Evolutionary conservation across 1,284 basidiomycete species (phyloP), one percentile per base, ranked within the genome.

Genomic region (Tilletia indica): DNA sequence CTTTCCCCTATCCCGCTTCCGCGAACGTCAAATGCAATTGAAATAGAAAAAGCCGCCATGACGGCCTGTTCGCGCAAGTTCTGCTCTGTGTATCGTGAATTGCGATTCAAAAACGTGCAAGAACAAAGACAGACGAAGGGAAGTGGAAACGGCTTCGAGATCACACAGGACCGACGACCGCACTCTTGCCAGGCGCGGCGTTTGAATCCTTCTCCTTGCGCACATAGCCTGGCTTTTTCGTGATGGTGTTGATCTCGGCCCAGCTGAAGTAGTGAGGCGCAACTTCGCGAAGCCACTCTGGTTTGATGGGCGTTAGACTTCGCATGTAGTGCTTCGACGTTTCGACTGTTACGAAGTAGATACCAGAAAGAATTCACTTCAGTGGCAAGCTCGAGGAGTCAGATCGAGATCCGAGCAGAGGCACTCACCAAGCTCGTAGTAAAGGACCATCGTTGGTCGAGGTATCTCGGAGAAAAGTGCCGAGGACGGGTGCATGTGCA

Each of bases 251-350:
- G 61, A 64, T 64, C 61, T 64, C 61, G 36, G 61, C 61, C 61
- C 61, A 64, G 36, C 61, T 64, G 49, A 69, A 69, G 68, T 69
- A 69, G 56, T 69, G 68, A 16, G 58, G 42, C 42, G 69, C 61
- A 11, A 83, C 92, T 88, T 98, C 94, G 68, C 97, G 85, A 64
- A 99, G 85, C 96, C 96, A 98, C 56, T 89, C 86, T 0, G 94
- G 92, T 83, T 97, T 95, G 83, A 99, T 97, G 81, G 97, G 94
- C 94, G 98, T 98, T 56, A 94, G 89, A 88, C 97, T 94, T 71
- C 93, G 90, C 83, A 86, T 86, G 78, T 86, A 88, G 78, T 89
- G 87, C 78, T 88, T 88, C 67, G 85, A 85, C 12, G 88, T 89
- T 70, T 89, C 85, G 3, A 89, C 88, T 64, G 61, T 19, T 25